Base-by-base conservation (phyloP, 2,329 filamentous ascomycete species). In the Nakataea oryzae region DNA sequence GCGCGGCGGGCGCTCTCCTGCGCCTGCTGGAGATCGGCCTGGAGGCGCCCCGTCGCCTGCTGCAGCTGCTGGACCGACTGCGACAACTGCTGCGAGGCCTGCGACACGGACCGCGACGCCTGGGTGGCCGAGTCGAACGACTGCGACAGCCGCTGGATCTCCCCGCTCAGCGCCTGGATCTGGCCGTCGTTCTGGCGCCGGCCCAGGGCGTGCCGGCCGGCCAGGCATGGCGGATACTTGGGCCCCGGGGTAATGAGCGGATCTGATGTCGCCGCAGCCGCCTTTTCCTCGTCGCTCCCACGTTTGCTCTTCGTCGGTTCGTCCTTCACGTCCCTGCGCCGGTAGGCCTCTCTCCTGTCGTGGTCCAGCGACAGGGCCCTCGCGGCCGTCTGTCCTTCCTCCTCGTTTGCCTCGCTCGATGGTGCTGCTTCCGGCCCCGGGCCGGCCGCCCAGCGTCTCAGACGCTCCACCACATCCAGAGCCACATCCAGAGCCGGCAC, bases 31-130 rank as follows among this genome's bases (percentile, higher is more conserved):
- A 65, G 65, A 55, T 66, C 67, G 24, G 67, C 63, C 59, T 66
- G 64, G 58, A 70, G 64, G 54, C 64, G 61, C 57, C 66, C 66
- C n/a, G 68, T 62, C 28, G 68, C 72, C 63, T 73, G 69, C 32
- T 66, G 67, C 57, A 73, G 67, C 58, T 70, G 73, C 64, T 69
- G 68, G 41, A 67, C 69, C 29, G 69, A 69, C 63, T 74, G 72
- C 24, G 66, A 65, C 34, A 70, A 66, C 64, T 70, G 68, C 59
- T 73, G 71, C 50, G 69, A 70, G 1, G 70, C 70, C 61, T 73
- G 72, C 60, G 68, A 70, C 62, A 72, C 70, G 1, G 63, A 64
- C 12, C 70, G 71, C 32, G 67, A 72, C 28, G 67, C 64, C 56
- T 69, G 62, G 66, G 68, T 70, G 54, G 73, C 59, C 41, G 41